Evolutionary conservation across 1,139 yeast species (phyloP).

Genomic region (Hyphopichia buzzinii): DNA sequence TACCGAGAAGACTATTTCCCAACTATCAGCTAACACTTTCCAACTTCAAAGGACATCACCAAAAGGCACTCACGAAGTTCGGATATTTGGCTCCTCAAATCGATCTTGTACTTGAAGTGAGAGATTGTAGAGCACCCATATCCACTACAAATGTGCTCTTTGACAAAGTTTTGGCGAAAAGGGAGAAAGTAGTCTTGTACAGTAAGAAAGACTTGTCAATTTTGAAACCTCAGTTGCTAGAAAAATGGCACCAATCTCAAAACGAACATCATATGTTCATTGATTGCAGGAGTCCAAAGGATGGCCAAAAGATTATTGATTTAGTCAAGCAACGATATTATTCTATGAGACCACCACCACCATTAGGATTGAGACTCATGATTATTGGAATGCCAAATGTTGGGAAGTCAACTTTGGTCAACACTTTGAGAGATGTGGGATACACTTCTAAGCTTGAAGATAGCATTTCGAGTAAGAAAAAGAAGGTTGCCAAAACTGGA

Average conservation of each 20-base stretch:
- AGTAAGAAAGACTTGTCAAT: slow-evolving; percentile 61
- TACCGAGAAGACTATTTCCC: slow-evolving; percentile 57
- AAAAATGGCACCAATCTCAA: slow-evolving; percentile 51
- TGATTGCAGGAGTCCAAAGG: slow-evolving; percentile 55
- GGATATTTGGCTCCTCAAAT: slow-evolving; percentile 74
- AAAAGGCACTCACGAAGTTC: slow-evolving; percentile 70
- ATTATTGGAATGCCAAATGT: slow-evolving; percentile 96
- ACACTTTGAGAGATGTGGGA: slow-evolving; percentile 65
- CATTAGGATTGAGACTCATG: slow-evolving; percentile 74
- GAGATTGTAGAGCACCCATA: slow-evolving; percentile 89
- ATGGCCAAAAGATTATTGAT: slow-evolving; percentile 52
- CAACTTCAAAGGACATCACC: slow-evolving; percentile 91
- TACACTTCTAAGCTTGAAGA: slow-evolving; percentile 17
- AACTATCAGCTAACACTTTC: slow-evolving; percentile 66
- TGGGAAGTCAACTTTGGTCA: slow-evolving; percentile 92
- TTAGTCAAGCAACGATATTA: slow-evolving; percentile 44
- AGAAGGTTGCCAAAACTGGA: slow-evolving; percentile 82
- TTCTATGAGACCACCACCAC: slow-evolving; percentile 63
- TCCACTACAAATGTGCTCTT: slow-evolving; percentile 81
- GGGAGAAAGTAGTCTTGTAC: slow-evolving; percentile 61
- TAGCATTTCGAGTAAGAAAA: slow-evolving; percentile 33
- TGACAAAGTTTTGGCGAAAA: slow-evolving; percentile 61
- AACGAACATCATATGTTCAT: slow-evolving; percentile 57
- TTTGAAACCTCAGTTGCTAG: slow-evolving; percentile 30
- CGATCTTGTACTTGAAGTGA: slow-evolving; percentile 75